phyloP scores from a whole-genome alignment of 2,329 filamentous ascomycete genomes.

The Colletotrichum liriopes region DNA sequence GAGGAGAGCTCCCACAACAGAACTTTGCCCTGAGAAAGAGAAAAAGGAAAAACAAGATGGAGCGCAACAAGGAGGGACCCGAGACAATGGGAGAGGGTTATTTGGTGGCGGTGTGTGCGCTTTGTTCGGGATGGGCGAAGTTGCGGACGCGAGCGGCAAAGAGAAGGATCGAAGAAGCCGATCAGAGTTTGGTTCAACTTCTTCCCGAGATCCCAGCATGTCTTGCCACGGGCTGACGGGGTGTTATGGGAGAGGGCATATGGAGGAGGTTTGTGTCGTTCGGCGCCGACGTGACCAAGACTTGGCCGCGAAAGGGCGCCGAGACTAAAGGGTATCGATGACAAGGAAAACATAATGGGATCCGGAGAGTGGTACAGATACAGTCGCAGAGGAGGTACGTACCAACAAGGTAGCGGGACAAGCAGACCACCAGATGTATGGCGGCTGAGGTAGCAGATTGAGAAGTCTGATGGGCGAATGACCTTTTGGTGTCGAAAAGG shows the following conservation, averaged over 20 bases:
- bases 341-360: constrained; percentile 20
- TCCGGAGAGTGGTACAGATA: not conserved
- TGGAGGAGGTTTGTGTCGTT: constrained; percentile 21
- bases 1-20: not conserved
- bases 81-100: constrained; percentile 38
- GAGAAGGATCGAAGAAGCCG: constrained; percentile 26
- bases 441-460: not conserved
- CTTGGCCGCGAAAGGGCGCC: constrained; percentile 15
- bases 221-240: constrained; percentile 20
- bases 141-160: constrained; percentile 31
- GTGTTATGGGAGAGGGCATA: constrained; percentile 30
- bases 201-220: constrained; percentile 16
- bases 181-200: constrained; percentile 27
- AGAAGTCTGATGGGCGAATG: constrained; percentile 6
- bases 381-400: constrained; percentile 20
- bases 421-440: constrained; percentile 1
- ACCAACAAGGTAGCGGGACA: constrained; percentile 9
- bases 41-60: constrained; percentile 1
- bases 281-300: constrained; percentile 6
- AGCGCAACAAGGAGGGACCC: constrained; percentile 34
- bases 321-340: constrained; percentile 10
- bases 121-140: constrained; percentile 6
- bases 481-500: not conserved
- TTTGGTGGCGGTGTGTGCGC: constrained; percentile 23
- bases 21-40: constrained; percentile 15